Base-by-base conservation (phyloP, 768 basidiomycete genomes). In the Pulveroboletus sp. region DNA sequence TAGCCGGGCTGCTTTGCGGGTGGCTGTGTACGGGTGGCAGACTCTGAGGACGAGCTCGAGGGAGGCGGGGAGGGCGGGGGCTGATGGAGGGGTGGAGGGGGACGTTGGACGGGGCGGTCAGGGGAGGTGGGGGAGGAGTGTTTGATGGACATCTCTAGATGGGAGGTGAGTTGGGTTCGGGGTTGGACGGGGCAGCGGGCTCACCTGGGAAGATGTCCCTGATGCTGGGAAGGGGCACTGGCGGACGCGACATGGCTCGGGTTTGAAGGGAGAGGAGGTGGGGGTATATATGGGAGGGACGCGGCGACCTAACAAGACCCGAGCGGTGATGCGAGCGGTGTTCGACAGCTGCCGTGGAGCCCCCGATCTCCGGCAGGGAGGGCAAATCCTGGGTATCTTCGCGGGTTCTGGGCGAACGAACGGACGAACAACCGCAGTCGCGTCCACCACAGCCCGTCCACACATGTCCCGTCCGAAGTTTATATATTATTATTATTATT, bases 171-270 rank as follows among this genome's bases (percentile, higher is more conserved):
- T 41, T 27, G 26, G 38, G 11, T 0, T 8, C 26, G 27, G 12
- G 38, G 19, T 9, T 5, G 9, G 40, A 13, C 6, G 16, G 35
- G 26, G 45, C 19, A 23, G 26, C 23, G 19, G 12, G 48, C 68
- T 36, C 54, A 76, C 79, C 77, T 39, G 79, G 79, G 52, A 80
- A 81, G 71, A 80, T 76, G 51, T 80, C 77, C 19, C 74, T 70
- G 29, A 79, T 79, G 56, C 76, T 76, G 22, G 79, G 79, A 23
- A 81, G 65, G 2, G 73, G 63, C 1, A 68, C 61, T 8, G 53
- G 54, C 1, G 55, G 56, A 22, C 62, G 64, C 26, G 66, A 51
- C 65, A 67, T 68, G 29, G 23, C 2, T 0, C 6, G 12, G 1
- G 17, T n/a, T n/a, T n/a, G 36, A 20, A 30, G 19, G 31, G 2